Base-by-base conservation (phyloP, 768 basidiomycete species). In the Russula abietina region DNA sequence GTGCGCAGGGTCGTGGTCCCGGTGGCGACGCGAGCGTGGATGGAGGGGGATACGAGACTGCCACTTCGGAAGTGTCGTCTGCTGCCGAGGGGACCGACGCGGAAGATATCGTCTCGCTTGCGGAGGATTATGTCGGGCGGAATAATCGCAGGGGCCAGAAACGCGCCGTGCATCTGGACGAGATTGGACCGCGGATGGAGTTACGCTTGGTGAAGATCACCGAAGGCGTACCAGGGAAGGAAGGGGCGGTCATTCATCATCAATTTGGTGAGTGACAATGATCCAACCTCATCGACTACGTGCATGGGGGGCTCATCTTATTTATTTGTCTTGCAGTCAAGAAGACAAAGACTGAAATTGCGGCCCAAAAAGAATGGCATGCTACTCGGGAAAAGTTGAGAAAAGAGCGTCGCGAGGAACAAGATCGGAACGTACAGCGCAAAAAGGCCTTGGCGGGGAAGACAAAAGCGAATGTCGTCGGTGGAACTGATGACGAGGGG, bases 111-210 rank as follows among this genome's bases (percentile, higher is more conserved):
- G 85, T 99, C 1, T 83, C 86, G 64, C 77, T 99, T 53, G 92
- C 93, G 32, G 89, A 87, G 63, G 93, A 98, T 72, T 98, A 98
- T 71, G 90, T 97, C 49, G 96, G 96, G 28, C 76, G 95, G 71
- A 95, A 94, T 67, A 99, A 98, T 73, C 89, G 86, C 73, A 91
- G 87, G 72, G 96, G 93, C 0, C 88, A 90, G 71, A 86, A 88
- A 76, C 84, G 92, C 67, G 96, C 97, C 6, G 92, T 99, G 12
- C 81, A 87, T 68, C 77, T 99, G 57, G 90, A 96, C 58, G 97
- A 99, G 75, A 84, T 98, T 49, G 97, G 97, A 1, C 97, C 97
- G 45, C 80, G 97, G 71, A 88, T 99, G 86, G 97, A 99, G 74
- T 76, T 98, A 68, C 81, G 83, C 66, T 76, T 99, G 68, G 84